Base-by-base conservation (phyloP, 2,329 filamentous ascomycete genomes). In the Fusarium sacchari region DNA sequence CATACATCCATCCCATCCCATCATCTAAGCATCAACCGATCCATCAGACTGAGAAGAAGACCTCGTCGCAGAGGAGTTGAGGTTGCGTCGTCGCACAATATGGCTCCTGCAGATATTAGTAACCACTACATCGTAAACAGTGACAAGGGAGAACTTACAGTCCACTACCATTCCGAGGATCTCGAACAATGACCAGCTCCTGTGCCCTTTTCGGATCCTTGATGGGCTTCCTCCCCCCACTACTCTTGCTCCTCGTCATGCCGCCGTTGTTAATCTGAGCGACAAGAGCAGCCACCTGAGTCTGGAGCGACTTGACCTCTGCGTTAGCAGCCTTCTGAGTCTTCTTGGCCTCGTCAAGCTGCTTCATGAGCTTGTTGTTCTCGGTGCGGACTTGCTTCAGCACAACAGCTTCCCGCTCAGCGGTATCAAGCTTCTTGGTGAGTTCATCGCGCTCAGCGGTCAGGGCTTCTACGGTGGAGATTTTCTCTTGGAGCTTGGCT, bases 161-260 rank as follows among this genome's bases (percentile, higher is more conserved):
- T 62, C 68, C 77, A 32, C 73, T 69, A 26, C 68, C 69, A 50
- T 71, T 69, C 32, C 70, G 56, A 39, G 77, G 72, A 47, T 79
- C 77, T 15, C 77, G 67, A 30, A 79, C 77, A 43, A 79, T 73
- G 11, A 79, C 75, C 30, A 79, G 52, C 32, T 79, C 77, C 39
- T 78, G 74, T 32, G 67, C 72, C 9, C 67, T 65, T 69, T 79
- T 79, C 37, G 74, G 62, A 60, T 79, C 75, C 43, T 76, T 79
- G 53, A 67, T 69, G 7, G 63, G 57, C 65, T 77, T 77, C 36
- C 76, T 43, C 42, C 52, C 62, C 32, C 64, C 66, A 12, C 61
- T 70, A 10, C 73, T 73, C 43, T 71, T 76, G 3, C 63, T 66
- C 11, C 68, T 46, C 22, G 62, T 52, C 20, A 58, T 56, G 15